Evolutionary conservation across 1,139 yeast genomes (phyloP).

Genomic region (Yamadazyma dendronema): DNA sequence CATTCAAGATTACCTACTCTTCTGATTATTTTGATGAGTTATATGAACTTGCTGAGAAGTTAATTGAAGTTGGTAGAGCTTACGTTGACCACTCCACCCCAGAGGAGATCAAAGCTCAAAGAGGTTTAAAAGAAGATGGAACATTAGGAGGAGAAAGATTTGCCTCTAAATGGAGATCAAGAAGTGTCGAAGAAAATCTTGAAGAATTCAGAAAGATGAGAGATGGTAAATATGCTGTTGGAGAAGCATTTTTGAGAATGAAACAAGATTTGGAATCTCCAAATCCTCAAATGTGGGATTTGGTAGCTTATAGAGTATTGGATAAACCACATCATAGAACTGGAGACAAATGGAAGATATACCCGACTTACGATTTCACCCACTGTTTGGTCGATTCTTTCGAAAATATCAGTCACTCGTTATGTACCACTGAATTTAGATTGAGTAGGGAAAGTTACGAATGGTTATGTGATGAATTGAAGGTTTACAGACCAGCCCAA

Average conservation of each 20-base stretch:
- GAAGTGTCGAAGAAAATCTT: constrained; percentile 71
- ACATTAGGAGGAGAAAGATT: constrained; percentile 88
- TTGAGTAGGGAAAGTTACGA: constrained; percentile 93
- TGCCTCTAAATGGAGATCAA: constrained; percentile 74
- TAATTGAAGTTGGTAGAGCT: constrained; percentile 69
- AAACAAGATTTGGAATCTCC: constrained; percentile 91
- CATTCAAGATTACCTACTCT: constrained; percentile 92
- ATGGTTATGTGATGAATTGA: constrained; percentile 96
- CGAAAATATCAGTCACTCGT: constrained; percentile 91
- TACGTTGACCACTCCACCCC: constrained; percentile 94
- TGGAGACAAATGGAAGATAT: constrained; percentile 94
- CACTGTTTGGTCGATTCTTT: constrained; percentile 98
- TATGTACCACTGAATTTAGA: constrained; percentile 93
- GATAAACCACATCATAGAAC: constrained; percentile 94
- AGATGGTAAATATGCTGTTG: constrained; percentile 82
- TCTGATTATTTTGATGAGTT: constrained; percentile 91
- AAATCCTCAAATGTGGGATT: constrained; percentile 99
- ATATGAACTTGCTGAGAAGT: constrained; percentile 80
- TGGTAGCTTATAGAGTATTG: constrained; percentile 95
- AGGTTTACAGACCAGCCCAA: constrained; percentile 97
- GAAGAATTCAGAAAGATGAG: constrained; percentile 85
- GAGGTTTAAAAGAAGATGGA: constrained; percentile 91
- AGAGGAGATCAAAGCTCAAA: constrained; percentile 83
- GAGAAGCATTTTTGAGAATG: constrained; percentile 95
- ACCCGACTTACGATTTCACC: constrained; percentile 97